Conservation (phyloP, 1,284 basidiomycete genomes). For the Moesziomyces sp. region DNA sequence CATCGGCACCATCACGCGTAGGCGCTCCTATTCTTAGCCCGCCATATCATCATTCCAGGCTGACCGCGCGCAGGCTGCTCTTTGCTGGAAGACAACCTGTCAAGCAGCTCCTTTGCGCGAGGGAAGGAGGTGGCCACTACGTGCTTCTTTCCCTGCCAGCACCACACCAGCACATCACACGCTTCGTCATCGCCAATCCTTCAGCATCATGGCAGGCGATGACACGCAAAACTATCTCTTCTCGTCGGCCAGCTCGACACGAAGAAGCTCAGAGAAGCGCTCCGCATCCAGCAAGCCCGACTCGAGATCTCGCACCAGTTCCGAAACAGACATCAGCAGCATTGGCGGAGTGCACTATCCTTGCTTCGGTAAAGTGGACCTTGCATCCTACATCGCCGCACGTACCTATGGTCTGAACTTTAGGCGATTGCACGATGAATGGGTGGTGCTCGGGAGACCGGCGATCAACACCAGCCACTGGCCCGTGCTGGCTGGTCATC, state of each 20-base stretch:
- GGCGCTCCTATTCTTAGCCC: not conserved
- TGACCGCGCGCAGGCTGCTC: not conserved
- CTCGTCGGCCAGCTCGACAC: conserved; percentile 1
- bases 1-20: not conserved
- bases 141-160: conserved; percentile 16
- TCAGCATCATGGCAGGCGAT: conserved; percentile 11
- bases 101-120: not conserved
- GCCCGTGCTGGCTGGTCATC: conserved; percentile 34
- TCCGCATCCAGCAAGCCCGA: not conserved
- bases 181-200: not conserved
- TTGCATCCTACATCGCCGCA: conserved; percentile 24
- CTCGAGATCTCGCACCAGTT: not conserved
- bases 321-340: not conserved
- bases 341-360: conserved; percentile 24
- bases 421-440: conserved; percentile 37
- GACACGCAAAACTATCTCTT: not conserved
- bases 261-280: not conserved
- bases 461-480: conserved; percentile 33
- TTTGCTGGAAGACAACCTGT: not conserved
- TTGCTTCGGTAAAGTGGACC: conserved; percentile 29
- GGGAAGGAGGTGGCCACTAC: conserved; percentile 8
- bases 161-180: not conserved
- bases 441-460: conserved; percentile 30
- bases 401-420: conserved; percentile 40
- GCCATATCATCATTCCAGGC: not conserved